These are phyloP conservation scores for Hippophae rhamnoides DNA, from an alignment of 306 rosid species.

Conservation along the genomic window DNA sequence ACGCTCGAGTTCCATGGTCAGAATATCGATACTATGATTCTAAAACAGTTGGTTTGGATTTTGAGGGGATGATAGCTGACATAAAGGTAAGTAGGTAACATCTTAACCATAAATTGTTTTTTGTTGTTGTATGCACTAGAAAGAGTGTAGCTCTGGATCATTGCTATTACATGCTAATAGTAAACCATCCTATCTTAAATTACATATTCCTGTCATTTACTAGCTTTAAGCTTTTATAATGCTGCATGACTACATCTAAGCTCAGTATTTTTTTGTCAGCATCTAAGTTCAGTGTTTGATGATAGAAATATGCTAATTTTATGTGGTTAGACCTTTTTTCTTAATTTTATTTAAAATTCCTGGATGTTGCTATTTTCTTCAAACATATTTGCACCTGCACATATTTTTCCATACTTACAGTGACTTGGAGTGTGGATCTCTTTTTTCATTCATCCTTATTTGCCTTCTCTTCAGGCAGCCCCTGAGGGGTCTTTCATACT, in stretches of 20 bases:
- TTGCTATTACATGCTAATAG: neutral
- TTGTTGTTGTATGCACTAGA: neutral
- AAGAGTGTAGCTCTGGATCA: neutral
- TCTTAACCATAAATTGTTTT: neutral
- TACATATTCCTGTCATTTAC: no score
- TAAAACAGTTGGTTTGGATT: conserved; percentile 97
- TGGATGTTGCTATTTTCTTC: no score
- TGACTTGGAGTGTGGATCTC: neutral
- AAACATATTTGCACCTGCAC: neutral
- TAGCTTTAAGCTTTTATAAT: no score
- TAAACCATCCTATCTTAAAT: no score
- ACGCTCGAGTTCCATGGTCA: conserved; percentile 86
- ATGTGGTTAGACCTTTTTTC: no score
- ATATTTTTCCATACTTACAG: neutral
- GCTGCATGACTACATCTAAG: no score
- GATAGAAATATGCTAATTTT: no score
- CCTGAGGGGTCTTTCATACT: conserved; percentile 89
- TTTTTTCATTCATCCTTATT: conserved; percentile 2
- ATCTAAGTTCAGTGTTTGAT: no score
- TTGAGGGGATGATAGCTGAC: conserved; percentile 89
- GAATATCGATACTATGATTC: conserved; percentile 91
- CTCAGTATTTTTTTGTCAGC: no score
- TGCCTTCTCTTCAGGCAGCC: conserved; percentile 44
- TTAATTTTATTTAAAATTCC: no score
- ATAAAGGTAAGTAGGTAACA: conserved; percentile 75